phyloP scores from a whole-genome alignment of 2,329 filamentous ascomycete species.

The Lasiodiplodia sp. region DNA sequence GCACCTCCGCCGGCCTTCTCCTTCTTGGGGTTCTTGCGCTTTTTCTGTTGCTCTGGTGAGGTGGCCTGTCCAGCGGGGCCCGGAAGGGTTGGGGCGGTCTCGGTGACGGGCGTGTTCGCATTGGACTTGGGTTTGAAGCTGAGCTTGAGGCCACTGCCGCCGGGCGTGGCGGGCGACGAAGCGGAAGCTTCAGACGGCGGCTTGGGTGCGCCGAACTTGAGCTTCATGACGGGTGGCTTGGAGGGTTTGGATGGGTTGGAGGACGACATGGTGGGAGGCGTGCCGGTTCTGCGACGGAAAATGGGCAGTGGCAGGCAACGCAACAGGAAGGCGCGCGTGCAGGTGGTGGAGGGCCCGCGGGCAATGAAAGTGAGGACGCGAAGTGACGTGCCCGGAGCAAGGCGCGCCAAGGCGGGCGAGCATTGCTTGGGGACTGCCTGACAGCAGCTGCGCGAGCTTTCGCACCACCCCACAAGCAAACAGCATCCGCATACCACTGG shows the following conservation, averaged over 20 bases:
- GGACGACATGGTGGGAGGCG: constrained; percentile 16
- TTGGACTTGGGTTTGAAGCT: constrained; percentile 41
- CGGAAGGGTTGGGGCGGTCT: constrained; percentile 40
- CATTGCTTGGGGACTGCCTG: not conserved
- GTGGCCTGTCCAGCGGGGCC: constrained; percentile 47
- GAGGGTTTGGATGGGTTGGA: not conserved
- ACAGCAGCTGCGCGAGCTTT: constrained; percentile 20
- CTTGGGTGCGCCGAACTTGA: constrained; percentile 36
- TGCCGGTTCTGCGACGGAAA: not conserved
- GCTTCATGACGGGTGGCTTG: constrained; percentile 37
- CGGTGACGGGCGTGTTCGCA: constrained; percentile 37
- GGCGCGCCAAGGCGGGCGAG: constrained; percentile 15
- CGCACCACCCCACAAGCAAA: constrained; percentile 5
- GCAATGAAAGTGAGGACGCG: constrained; percentile 19
- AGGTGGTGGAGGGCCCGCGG: not conserved
- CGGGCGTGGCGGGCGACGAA: constrained; percentile 23
- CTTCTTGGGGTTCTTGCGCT: constrained; percentile 54
- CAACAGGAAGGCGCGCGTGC: not conserved
- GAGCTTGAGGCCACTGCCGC: constrained; percentile 49
- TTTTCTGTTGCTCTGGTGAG: constrained; percentile 38
- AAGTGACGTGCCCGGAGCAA: constrained; percentile 18
- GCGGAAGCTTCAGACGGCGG: constrained; percentile 17
- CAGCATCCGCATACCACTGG: not conserved
- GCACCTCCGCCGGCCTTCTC: constrained; percentile 40
- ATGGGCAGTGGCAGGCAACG: not conserved